Percentiles rank a stretch among this genome's conserved stretches.
phyloP scores from a whole-genome alignment of 2,329 filamentous ascomycete genomes.

The Lasiodiplodia sp. region DNA sequence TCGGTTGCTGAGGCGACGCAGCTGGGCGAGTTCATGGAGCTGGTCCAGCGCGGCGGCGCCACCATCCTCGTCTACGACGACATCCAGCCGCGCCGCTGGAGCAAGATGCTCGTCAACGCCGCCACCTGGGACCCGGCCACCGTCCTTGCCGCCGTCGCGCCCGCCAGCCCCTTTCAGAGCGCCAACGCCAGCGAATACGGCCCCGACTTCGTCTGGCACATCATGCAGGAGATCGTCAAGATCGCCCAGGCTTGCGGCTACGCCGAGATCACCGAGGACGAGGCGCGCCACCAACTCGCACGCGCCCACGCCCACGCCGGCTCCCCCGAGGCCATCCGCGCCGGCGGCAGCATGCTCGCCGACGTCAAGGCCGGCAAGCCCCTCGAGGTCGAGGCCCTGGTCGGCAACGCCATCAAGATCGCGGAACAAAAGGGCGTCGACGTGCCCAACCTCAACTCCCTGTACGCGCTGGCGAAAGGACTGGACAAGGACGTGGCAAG shows the following conservation, averaged over 20 bases:
- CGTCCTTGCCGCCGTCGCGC: slow-evolving; percentile 55
- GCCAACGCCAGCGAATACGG: slow-evolving; percentile 50
- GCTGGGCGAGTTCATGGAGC: slow-evolving; percentile 37
- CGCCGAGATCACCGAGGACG: slow-evolving; percentile 44
- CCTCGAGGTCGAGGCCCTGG: slow-evolving; percentile 60
- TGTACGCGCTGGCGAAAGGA: slow-evolving; percentile 56
- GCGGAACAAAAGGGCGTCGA: slow-evolving; percentile 50
- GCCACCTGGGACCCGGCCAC: slow-evolving; percentile 68
- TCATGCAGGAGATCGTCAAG: slow-evolving; percentile 56
- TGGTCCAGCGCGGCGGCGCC: slow-evolving; percentile 54
- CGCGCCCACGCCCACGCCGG: slow-evolving; percentile 47
- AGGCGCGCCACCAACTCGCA: slow-evolving; percentile 48
- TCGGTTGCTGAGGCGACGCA: slow-evolving; percentile 37
- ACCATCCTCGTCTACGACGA: slow-evolving; percentile 60
- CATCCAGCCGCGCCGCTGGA: slow-evolving; percentile 66
- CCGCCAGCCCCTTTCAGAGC: slow-evolving; percentile 41
- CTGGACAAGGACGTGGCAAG: slow-evolving; percentile 45
- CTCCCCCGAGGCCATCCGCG: slow-evolving; percentile 41
- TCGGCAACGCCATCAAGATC: slow-evolving; percentile 55
- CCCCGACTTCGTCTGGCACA: slow-evolving; percentile 46
- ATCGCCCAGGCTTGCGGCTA: slow-evolving; percentile 53
- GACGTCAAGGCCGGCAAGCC: slow-evolving; percentile 52
- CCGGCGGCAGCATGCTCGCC: slow-evolving; percentile 60
- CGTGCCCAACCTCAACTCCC: slow-evolving; percentile 52
- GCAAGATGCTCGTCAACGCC: slow-evolving; percentile 67